Conservation (phyloP, 306 rosid species). For the Rubus parviflorus region DNA sequence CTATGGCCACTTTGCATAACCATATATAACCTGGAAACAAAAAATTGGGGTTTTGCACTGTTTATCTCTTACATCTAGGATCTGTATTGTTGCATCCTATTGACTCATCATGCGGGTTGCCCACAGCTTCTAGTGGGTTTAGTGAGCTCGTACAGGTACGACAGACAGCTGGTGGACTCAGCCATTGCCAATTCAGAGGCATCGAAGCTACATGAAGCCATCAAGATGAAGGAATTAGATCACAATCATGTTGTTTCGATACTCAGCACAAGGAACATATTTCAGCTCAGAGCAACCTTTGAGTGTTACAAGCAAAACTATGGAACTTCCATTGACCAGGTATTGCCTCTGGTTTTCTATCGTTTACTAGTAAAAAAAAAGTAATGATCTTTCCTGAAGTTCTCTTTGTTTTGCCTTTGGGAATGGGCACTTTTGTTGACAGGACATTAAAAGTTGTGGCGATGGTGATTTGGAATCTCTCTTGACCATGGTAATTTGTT, state of each 20-base stretch:
- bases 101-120: slow-evolving; percentile 22
- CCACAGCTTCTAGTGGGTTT: slow-evolving; percentile 70
- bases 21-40: not conserved
- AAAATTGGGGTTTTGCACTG: not conserved
- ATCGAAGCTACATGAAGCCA: slow-evolving; percentile 57
- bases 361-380: not conserved
- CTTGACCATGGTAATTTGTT: slow-evolving; percentile 45
- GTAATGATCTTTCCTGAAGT: not conserved
- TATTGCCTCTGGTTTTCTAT: slow-evolving; percentile 27
- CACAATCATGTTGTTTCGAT: slow-evolving; percentile 59
- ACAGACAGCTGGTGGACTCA: slow-evolving; percentile 56
- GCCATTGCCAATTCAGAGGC: slow-evolving; percentile 62
- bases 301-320: slow-evolving; percentile 57
- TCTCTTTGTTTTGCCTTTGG: not conserved
- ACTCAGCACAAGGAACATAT: slow-evolving; percentile 78
- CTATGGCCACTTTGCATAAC: not conserved
- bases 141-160: slow-evolving; percentile 80
- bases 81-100: slow-evolving; percentile 7
- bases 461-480: slow-evolving; percentile 57
- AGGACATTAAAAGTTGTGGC: slow-evolving; percentile 64
- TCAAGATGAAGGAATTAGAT: slow-evolving; percentile 57
- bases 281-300: slow-evolving; percentile 83
- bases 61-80: not conserved
- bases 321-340: slow-evolving; percentile 65
- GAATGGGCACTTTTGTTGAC: slow-evolving; percentile 30